phyloP scores from a whole-genome alignment of 208 protist genomes.

The Wallacemonas sp. region DNA sequence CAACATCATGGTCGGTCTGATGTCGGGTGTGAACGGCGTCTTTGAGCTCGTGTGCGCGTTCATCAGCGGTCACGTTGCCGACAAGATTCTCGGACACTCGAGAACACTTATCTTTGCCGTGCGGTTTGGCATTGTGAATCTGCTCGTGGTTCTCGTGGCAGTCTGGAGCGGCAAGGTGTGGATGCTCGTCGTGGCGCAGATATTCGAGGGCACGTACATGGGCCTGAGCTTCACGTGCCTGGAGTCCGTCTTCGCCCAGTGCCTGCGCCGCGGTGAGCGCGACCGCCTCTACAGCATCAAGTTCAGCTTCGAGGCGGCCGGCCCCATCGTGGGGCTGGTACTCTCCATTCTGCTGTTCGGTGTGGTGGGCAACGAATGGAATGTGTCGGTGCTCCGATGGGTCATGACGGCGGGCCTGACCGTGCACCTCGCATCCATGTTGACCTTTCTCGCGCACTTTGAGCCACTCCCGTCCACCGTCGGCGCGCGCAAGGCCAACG shows the following conservation, averaged over 20 bases:
- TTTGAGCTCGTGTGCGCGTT: constrained; percentile 53
- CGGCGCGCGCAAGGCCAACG: constrained; percentile 15
- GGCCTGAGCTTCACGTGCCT: constrained; percentile 67
- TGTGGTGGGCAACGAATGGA: constrained; percentile 53
- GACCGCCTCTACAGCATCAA: constrained; percentile 76
- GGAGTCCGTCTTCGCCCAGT: constrained; percentile 75
- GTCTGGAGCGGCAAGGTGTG: constrained; percentile 35
- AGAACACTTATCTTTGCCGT: constrained; percentile 52
- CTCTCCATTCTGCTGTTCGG: constrained; percentile 49
- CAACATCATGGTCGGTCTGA: constrained; percentile 65
- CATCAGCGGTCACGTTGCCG: constrained; percentile 52
- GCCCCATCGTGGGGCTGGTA: constrained; percentile 56
- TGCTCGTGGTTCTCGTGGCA: constrained; percentile 36
- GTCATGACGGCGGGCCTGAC: constrained; percentile 53
- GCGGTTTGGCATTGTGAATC: constrained; percentile 42
- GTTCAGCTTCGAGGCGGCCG: constrained; percentile 59
- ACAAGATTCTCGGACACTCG: constrained; percentile 59
- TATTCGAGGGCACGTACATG: constrained; percentile 68
- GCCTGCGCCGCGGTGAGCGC: constrained; percentile 50
- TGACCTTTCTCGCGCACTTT: constrained; percentile 49
- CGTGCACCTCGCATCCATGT: constrained; percentile 56
- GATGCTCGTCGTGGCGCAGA: constrained; percentile 52
- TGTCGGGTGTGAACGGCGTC: constrained; percentile 62
- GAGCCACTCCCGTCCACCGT: constrained; percentile 44
- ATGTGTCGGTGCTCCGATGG: constrained; percentile 45